Evolutionary conservation across 1,284 basidiomycete species (phyloP).

Genomic region (Afroboletus lepidellus): DNA sequence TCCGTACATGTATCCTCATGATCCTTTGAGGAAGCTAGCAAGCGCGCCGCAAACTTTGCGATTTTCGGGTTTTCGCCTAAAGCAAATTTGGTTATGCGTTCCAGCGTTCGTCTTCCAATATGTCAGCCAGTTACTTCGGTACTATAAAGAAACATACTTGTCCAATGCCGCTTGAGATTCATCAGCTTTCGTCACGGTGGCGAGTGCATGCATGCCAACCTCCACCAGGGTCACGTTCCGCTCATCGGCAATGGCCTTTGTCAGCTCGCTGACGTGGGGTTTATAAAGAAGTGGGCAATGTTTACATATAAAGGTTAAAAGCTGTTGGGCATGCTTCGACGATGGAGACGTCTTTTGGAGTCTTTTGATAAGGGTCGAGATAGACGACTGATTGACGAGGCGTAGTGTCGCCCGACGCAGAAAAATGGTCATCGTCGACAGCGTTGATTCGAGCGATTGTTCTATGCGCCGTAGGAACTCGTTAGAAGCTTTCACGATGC

Average conservation of each 20-base stretch:
- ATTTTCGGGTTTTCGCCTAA: conserved; percentile 62
- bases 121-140: conserved; percentile 1
- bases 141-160: conserved; percentile 47
- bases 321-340: conserved; percentile 46
- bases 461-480: conserved; percentile 80
- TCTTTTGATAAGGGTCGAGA: conserved; percentile 76
- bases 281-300: conserved; percentile 74
- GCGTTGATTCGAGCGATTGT: conserved; percentile 59
- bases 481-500: conserved; percentile 74
- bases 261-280: conserved; percentile 72
- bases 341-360: conserved; percentile 50
- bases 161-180: conserved; percentile 57
- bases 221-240: conserved; percentile 62
- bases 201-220: conserved; percentile 72
- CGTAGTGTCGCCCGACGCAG: conserved; percentile 72
- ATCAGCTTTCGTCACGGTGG: conserved; percentile 64
- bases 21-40: conserved; percentile 64
- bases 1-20: conserved; percentile 50
- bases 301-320: conserved; percentile 73
- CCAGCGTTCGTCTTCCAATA: conserved; percentile 55
- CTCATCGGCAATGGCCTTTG: conserved; percentile 67
- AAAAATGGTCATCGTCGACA: conserved; percentile 72
- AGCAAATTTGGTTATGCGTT: conserved; percentile 63
- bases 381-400: conserved; percentile 81
- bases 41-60: conserved; percentile 86